These are phyloP conservation scores for Flaveria robusta DNA, from an alignment of 129 eudicot species.

Conservation along the genomic window DNA sequence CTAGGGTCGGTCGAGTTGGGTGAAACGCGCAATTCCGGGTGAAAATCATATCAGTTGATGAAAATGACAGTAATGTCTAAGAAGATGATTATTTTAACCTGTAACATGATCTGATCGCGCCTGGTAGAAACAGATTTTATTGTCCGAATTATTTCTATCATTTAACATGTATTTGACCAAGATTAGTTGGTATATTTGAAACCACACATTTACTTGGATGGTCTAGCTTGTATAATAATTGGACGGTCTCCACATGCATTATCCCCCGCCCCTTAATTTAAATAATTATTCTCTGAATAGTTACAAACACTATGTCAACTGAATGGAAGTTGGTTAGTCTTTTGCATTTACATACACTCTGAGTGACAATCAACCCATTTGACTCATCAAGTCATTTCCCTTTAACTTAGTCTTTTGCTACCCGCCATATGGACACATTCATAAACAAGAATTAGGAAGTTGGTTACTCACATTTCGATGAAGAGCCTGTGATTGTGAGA, in stretches of 20 bases:
- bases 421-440: background rate
- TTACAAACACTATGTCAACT: too few species aligned
- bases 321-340: too few species aligned
- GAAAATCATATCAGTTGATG: background rate
- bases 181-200: too few species aligned
- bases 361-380: background rate
- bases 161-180: background rate
- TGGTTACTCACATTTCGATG: constrained; percentile 9
- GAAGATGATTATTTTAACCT: background rate
- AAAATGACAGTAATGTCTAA: background rate
- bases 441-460: background rate
- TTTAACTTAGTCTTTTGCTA: background rate
- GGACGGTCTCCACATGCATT: background rate
- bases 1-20: background rate
- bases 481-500: constrained; percentile 17
- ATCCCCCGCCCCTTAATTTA: background rate
- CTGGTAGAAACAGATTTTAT: too few species aligned
- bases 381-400: background rate
- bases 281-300: too few species aligned
- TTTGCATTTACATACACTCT: background rate
- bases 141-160: background rate
- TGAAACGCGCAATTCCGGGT: background rate
- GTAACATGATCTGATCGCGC: background rate
- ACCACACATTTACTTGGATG: too few species aligned
- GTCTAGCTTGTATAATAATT: too few species aligned